Percentiles rank a stretch among this genome's conserved stretches.
phyloP scores from a whole-genome alignment of 192 early-diverging fungal species.

The Thamnidium elegans region DNA sequence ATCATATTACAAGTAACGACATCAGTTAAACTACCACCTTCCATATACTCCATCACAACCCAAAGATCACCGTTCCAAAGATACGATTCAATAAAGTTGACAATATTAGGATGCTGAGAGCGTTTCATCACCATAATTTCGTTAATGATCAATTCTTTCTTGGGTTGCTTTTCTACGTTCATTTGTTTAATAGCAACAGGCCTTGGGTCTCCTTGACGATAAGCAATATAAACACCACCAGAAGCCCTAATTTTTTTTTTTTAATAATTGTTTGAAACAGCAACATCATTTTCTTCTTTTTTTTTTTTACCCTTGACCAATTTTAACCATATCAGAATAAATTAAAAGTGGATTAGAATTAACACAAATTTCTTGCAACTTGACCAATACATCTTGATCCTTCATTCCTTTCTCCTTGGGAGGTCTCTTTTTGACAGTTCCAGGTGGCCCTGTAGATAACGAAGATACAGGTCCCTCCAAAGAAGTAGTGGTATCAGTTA shows the following conservation, averaged over 20 bases:
- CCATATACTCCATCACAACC: conserved; percentile 95
- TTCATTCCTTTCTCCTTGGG: conserved; percentile 21
- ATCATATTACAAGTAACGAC: conserved; percentile 79
- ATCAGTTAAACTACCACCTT: conserved; percentile 83
- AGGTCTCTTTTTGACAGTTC: conserved; percentile 26
- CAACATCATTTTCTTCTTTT: too few species aligned
- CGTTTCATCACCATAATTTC: conserved; percentile 89
- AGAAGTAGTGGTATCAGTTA: neutral
- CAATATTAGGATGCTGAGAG: conserved; percentile 78
- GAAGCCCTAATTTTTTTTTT: too few species aligned
- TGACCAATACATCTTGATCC: conserved; percentile 79
- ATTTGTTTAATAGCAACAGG: conserved; percentile 95
- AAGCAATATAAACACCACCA: conserved; percentile 89
- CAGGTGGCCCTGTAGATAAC: conserved; percentile 12
- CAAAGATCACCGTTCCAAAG: conserved; percentile 82
- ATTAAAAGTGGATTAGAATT: conserved; percentile 81
- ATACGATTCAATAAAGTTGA: conserved; percentile 85
- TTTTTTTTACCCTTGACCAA: conserved; percentile 41
- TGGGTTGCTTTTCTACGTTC: conserved; percentile 93
- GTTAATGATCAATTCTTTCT: conserved; percentile 95
- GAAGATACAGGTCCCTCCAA: neutral
- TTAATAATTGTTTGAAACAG: too few species aligned
- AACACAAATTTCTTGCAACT: conserved; percentile 80
- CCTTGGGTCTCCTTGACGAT: conserved; percentile 48
- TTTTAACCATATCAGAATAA: conserved; percentile 40